Evolutionary conservation across 2,329 filamentous ascomycete genomes (phyloP).

Genomic region (Aspergillus sp.): DNA sequence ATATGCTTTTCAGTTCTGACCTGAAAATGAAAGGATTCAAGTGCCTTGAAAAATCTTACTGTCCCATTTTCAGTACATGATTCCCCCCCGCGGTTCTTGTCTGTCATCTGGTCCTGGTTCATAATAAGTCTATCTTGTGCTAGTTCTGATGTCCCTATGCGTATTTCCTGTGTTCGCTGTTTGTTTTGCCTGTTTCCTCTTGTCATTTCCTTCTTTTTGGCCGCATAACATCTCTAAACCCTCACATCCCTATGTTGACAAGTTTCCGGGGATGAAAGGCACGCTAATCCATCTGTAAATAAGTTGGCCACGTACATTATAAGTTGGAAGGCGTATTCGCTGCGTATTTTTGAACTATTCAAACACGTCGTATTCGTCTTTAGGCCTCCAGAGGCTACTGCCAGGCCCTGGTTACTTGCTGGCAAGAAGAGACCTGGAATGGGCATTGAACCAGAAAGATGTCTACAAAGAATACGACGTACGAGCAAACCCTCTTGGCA

Average conservation of each 20-base stretch:
- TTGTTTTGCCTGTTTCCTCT: neutral
- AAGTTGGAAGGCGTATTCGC: neutral
- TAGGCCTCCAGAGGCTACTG: too few species aligned
- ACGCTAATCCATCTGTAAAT: conserved; percentile 16
- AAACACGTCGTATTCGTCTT: neutral
- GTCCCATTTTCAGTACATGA: neutral
- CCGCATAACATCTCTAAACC: conserved; percentile 9
- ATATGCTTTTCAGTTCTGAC: too few species aligned
- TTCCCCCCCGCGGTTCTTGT: conserved; percentile 3
- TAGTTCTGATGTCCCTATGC: neutral
- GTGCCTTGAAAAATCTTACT: conserved; percentile 5
- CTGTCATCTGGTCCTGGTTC: neutral
- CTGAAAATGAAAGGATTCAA: too few species aligned
- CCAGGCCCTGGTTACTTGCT: too few species aligned
- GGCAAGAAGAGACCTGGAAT: too few species aligned
- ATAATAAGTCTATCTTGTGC: neutral
- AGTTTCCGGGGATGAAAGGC: conserved; percentile 3
- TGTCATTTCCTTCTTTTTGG: conserved; percentile 11
- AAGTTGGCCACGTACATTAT: conserved; percentile 3
- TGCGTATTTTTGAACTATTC: neutral
- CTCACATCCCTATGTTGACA: conserved; percentile 1
- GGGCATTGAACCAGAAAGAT: too few species aligned
- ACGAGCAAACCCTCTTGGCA: too few species aligned
- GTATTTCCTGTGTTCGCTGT: conserved; percentile 1
- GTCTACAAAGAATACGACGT: too few species aligned